Evolutionary conservation across 2,329 filamentous ascomycete genomes (phyloP), one percentile per base, ranked within the genome.

Genomic region (Colletotrichum viniferum): DNA sequence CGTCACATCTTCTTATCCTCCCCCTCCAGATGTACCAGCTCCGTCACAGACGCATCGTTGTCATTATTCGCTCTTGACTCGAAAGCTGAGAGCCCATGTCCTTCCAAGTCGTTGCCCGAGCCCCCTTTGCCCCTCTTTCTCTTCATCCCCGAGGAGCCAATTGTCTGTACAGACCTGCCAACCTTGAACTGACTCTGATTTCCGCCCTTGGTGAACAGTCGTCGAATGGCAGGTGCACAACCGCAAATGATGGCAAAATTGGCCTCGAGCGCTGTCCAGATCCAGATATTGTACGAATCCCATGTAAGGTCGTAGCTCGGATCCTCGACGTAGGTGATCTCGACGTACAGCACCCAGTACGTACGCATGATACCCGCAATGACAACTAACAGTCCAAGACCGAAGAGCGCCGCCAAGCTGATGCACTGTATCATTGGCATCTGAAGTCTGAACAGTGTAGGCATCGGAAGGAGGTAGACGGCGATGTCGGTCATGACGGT

Each of bases 191-290:
- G 43, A 21, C 4, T 58, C 32, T 26, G 58, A 3, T 28, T 26
- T 14, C 66, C n/a, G 3, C 7, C 58, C n/a, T n/a, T 55, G 5
- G 58, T 43, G n/a, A 55, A 64, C 14, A 32, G 12, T 9, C 66
- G 12, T 18, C 58, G 34, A 2, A 60, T 38, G 2, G 55, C 36
- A 5, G 56, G 56, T 7, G 67, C 80, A 56, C 83, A 86, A 18
- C 84, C 85, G 63, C 84, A 86, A 32, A 86, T 84, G 30, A 86
- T 81, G n/a, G 84, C 85, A 24, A 86, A 76, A 63, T 86, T 85
- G 3, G 83, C 84, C 73, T 86, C 85, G 26, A 86, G 81, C 4
- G 85, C 83, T 2, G 84, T 85, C 85, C 85, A 86, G 34, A 85
- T 83, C 85, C 85, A 86, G 21, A 86, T 78, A 16, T 84, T 77